These are phyloP conservation scores for Magnusiomyces fungicola DNA, from an alignment of 1,139 yeast genomes.

Conservation along the genomic window DNA sequence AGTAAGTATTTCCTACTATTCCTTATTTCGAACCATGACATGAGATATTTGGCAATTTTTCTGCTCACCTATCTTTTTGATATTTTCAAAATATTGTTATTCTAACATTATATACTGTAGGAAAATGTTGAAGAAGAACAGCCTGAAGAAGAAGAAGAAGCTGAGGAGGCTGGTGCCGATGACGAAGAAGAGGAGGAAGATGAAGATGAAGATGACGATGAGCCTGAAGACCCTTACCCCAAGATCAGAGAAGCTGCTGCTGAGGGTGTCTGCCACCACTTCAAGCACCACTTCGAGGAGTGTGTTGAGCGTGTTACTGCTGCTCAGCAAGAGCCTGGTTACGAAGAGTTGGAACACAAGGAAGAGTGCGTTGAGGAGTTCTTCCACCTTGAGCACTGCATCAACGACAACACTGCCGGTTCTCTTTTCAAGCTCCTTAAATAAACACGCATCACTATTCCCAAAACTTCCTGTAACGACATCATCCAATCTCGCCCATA, in stretches of 20 bases:
- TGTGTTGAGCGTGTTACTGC: slow-evolving; percentile 91
- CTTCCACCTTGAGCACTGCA: slow-evolving; percentile 92
- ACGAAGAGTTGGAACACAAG: slow-evolving; percentile 72
- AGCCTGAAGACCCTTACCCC: slow-evolving; percentile 31
- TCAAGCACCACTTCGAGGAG: slow-evolving; percentile 85
- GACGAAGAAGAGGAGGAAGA: slow-evolving; percentile 30
- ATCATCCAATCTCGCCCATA: too few relatives aligned
- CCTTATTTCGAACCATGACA: too few relatives aligned
- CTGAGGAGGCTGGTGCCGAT: slow-evolving; percentile 22
- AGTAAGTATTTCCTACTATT: too few relatives aligned
- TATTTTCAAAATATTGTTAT: background rate
- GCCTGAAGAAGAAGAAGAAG: slow-evolving; percentile 16
- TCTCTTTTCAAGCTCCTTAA: slow-evolving; percentile 48
- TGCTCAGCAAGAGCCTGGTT: slow-evolving; percentile 75
- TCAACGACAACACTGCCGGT: slow-evolving; percentile 91
- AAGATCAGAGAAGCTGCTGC: slow-evolving; percentile 36
- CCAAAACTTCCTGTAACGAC: background rate
- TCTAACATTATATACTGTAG: background rate
- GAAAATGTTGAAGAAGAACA: slow-evolving; percentile 20
- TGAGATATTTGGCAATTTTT: too few relatives aligned
- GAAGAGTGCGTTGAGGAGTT: slow-evolving; percentile 97
- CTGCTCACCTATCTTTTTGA: background rate
- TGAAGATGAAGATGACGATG: slow-evolving; percentile 36
- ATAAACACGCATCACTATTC: slow-evolving; percentile 9
- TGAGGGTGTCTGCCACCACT: slow-evolving; percentile 62